Conservation (phyloP, 176 grass and related monocot genomes). For the Carex pumila region DNA sequence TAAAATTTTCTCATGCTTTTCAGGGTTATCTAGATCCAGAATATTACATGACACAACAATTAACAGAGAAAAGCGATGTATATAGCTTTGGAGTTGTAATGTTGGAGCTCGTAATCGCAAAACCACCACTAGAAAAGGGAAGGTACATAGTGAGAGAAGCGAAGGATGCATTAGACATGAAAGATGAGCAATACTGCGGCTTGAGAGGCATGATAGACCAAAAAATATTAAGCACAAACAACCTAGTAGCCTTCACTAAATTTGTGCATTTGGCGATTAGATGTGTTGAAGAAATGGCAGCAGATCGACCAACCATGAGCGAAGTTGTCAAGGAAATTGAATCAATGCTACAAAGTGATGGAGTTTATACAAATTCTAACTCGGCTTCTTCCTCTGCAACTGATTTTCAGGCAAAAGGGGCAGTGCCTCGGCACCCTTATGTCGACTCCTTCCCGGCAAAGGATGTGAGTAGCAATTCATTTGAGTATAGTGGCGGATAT, state of each 20-base stretch:
- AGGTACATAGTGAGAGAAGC: conserved; percentile 74
- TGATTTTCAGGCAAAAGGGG: conserved; percentile 40
- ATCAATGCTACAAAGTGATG: conserved; percentile 61
- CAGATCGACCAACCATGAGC: conserved; percentile 57
- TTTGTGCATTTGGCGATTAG: conserved; percentile 60
- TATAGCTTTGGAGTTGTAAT: conserved; percentile 96
- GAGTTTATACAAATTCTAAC: conserved; percentile 40
- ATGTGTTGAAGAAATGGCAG: conserved; percentile 55
- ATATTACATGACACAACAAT: conserved; percentile 85
- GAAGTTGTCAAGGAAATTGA: conserved; percentile 87
- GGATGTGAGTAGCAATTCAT: conserved; percentile 49
- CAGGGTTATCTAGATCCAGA: conserved; percentile 97
- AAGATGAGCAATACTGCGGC: conserved; percentile 68
- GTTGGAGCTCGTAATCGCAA: conserved; percentile 78
- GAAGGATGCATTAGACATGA: conserved; percentile 40
- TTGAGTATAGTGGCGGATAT: conserved; percentile 75
- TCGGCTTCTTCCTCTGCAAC: conserved; percentile 59
- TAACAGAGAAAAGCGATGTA: conserved; percentile 90
- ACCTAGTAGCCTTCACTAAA: conserved; percentile 60
- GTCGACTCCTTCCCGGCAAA: conserved; percentile 42
- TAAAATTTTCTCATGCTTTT: conserved; percentile 14
- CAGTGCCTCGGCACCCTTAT: conserved; percentile 48
- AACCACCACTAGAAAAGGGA: conserved; percentile 77
- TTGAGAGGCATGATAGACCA: conserved; percentile 61
- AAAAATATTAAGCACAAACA: conserved; percentile 42